A percentile compares a stretch with the other conserved stretches of the same genome.
Evolutionary conservation across 495 filamentous ascomycete species (phyloP).

Genomic region (Lasiosphaeriaceae sp.): DNA sequence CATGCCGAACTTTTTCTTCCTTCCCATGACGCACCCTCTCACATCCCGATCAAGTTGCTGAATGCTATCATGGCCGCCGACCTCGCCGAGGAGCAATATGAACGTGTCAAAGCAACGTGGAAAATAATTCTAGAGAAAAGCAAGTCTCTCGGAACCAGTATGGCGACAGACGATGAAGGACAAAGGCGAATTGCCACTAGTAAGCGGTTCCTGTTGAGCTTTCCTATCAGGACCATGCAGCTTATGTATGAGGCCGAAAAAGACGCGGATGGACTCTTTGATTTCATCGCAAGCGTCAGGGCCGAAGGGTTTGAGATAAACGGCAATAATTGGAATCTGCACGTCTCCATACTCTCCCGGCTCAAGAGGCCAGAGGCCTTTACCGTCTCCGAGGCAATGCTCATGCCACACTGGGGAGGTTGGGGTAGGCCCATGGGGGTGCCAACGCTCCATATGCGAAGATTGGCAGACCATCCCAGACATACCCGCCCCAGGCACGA

Average conservation of each 20-base stretch:
- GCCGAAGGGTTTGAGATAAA: conserved; percentile 64
- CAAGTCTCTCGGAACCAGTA: neutral
- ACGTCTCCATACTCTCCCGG: conserved; percentile 48
- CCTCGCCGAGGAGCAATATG: conserved; percentile 49
- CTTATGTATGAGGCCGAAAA: conserved; percentile 46
- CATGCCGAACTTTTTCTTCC: conserved; percentile 41
- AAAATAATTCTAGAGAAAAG: conserved; percentile 48
- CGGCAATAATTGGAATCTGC: conserved; percentile 58
- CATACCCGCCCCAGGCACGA: conserved; percentile 34
- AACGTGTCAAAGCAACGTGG: conserved; percentile 65
- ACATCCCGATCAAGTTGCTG: conserved; percentile 55
- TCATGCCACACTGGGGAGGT: conserved; percentile 72
- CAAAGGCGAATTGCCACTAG: conserved; percentile 39
- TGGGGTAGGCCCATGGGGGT: conserved; percentile 47
- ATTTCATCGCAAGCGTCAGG: conserved; percentile 49
- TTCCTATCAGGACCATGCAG: conserved; percentile 59
- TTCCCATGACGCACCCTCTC: conserved; percentile 18
- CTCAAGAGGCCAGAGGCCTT: conserved; percentile 54
- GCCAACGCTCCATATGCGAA: conserved; percentile 32
- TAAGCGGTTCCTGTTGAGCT: conserved; percentile 56
- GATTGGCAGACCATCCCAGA: conserved; percentile 24
- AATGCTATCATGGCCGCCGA: conserved; percentile 62
- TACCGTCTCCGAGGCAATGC: conserved; percentile 60
- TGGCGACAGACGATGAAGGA: neutral
- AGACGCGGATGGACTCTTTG: conserved; percentile 43